A percentile compares a stretch with the other conserved stretches of the same genome.
Conservation (phyloP, 495 filamentous ascomycete species). For the Astrothelium macrocarpum region DNA sequence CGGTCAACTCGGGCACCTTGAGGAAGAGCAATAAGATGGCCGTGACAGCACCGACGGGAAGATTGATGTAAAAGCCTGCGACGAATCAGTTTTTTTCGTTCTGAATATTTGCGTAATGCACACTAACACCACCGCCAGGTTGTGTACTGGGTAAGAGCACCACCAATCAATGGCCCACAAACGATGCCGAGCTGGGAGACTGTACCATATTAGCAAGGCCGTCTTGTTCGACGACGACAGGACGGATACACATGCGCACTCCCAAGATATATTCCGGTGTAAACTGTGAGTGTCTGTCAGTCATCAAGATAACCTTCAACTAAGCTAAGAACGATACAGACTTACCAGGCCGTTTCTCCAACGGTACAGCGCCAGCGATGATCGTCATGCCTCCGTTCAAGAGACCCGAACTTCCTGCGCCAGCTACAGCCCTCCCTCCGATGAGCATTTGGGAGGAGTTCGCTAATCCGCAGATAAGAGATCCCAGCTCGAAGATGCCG, state of each 20-base stretch:
- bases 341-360: no score
- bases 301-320: no score
- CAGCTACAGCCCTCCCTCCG: constrained; percentile 16
- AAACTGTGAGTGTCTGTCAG: no score
- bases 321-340: no score
- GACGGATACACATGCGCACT: no score
- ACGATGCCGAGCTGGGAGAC: no score
- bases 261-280: no score
- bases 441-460: constrained; percentile 17
- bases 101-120: no score
- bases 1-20: constrained; percentile 15
- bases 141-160: constrained; percentile 24
- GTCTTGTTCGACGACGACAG: no score
- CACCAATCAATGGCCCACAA: constrained; percentile 28
- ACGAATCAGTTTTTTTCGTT: neutral
- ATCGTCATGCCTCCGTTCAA: constrained; percentile 12
- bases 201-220: neutral
- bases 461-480: constrained; percentile 16
- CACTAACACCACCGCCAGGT: constrained; percentile 33
- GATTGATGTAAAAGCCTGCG: constrained; percentile 21
- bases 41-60: constrained; percentile 17
- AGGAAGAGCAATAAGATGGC: constrained; percentile 10
- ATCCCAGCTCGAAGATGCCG: constrained; percentile 18
- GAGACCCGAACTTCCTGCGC: constrained; percentile 14
- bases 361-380: no score